Evolutionary conservation across 1,139 yeast genomes (phyloP).

Genomic region (Pichia sp.): DNA sequence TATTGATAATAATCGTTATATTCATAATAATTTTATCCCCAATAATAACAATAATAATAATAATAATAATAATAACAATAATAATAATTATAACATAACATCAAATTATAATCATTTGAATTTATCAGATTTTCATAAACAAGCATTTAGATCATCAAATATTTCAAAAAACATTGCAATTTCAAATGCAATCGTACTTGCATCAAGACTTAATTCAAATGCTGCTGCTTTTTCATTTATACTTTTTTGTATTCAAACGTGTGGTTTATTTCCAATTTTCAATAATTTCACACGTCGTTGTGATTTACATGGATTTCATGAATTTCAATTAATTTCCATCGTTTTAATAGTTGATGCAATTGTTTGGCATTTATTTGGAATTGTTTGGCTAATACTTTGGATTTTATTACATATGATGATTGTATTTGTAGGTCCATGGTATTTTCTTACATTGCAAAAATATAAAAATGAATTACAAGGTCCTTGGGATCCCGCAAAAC

Average conservation of each 20-base stretch:
- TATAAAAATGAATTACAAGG: conserved; percentile 87
- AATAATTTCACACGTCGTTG: conserved; percentile 50
- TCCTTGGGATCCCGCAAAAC: conserved; percentile 91
- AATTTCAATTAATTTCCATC: conserved; percentile 31
- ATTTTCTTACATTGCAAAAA: conserved; percentile 65
- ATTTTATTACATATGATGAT: conserved; percentile 41
- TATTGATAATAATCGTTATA: too few relatives aligned
- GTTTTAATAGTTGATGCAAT: conserved; percentile 27
- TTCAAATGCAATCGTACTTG: conserved; percentile 83
- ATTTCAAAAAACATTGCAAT: conserved; percentile 77
- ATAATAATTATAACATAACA: background rate
- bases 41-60: too few relatives aligned
- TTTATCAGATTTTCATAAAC: conserved; percentile 9
- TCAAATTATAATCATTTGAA: background rate
- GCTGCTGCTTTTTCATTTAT: conserved; percentile 78
- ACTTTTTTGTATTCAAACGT: conserved; percentile 62
- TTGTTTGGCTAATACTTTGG: conserved; percentile 42
- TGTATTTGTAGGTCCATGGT: conserved; percentile 57
- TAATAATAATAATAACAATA: background rate
- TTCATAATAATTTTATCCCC: too few relatives aligned
- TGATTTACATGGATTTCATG: conserved; percentile 32
- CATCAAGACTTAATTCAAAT: conserved; percentile 73
- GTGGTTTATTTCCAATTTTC: conserved; percentile 67
- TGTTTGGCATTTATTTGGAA: conserved; percentile 36
- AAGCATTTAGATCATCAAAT: conserved; percentile 39